These are phyloP conservation scores for Grosmannia huntii DNA, from an alignment of 2,329 filamentous ascomycete genomes.

Conservation along the genomic window DNA sequence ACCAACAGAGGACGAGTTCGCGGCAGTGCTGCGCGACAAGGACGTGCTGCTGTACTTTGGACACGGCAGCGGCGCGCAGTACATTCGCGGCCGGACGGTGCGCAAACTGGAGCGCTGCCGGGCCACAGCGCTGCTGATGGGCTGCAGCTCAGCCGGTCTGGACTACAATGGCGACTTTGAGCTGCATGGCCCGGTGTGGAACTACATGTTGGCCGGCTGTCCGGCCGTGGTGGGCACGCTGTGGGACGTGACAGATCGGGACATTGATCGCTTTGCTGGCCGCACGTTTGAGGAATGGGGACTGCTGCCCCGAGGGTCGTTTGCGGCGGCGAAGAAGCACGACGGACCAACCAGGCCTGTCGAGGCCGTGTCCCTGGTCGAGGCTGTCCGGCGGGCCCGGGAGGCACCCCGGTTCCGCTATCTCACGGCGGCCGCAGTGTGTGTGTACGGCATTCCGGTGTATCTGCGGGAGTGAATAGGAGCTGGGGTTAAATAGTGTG, in stretches of 20 bases:
- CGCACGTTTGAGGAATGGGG: conserved; percentile 79
- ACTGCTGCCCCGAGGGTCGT: conserved; percentile 40
- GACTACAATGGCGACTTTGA: conserved; percentile 78
- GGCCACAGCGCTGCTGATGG: conserved; percentile 80
- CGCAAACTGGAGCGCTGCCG: conserved; percentile 59
- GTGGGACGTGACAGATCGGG: conserved; percentile 96
- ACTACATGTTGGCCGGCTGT: conserved; percentile 79
- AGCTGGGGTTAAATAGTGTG: no score
- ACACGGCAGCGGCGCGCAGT: conserved; percentile 89
- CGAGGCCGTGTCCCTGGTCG: conserved; percentile 47
- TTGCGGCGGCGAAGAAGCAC: conserved; percentile 17
- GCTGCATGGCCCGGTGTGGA: conserved; percentile 77
- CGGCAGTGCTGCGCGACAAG: conserved; percentile 47
- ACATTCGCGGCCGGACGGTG: conserved; percentile 75
- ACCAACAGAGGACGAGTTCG: conserved; percentile 70
- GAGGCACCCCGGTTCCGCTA: conserved; percentile 78
- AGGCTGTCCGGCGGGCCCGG: conserved; percentile 65
- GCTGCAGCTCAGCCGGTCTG: conserved; percentile 77
- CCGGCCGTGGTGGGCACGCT: conserved; percentile 84
- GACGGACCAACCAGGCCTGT: conserved; percentile 3
- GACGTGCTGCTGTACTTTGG: conserved; percentile 87
- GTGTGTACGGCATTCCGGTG: conserved; percentile 90
- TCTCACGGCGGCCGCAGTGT: conserved; percentile 84
- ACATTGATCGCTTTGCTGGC: conserved; percentile 86
- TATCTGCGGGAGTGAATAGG: conserved; percentile 45